Percentiles rank a stretch among this genome's conserved stretches.
Evolutionary conservation across 2,329 filamentous ascomycete genomes (phyloP).

Genomic region (Xylaria sp.): DNA sequence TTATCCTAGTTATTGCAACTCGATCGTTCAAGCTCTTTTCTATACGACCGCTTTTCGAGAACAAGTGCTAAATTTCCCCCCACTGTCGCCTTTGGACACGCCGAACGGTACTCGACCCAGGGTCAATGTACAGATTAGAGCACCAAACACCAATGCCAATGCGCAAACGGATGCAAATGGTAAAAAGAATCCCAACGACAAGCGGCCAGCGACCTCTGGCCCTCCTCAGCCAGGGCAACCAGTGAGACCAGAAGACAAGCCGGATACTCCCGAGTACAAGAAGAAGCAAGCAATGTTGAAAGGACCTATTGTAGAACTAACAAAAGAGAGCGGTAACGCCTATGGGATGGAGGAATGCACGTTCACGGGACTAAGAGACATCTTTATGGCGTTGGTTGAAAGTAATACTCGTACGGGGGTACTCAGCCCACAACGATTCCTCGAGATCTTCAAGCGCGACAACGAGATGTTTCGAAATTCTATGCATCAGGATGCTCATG

Average conservation of each 20-base stretch:
- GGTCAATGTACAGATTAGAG: conserved; percentile 71
- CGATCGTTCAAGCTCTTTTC: conserved; percentile 96
- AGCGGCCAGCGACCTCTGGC: conserved; percentile 65
- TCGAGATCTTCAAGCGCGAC: conserved; percentile 92
- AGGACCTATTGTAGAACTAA: conserved; percentile 87
- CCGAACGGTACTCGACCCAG: conserved; percentile 68
- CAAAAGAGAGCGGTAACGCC: conserved; percentile 79
- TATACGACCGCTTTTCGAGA: conserved; percentile 95
- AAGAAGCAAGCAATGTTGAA: conserved; percentile 94
- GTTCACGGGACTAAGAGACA: conserved; percentile 94
- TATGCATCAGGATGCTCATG: conserved; percentile 98
- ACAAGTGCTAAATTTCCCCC: conserved; percentile 91
- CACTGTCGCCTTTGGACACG: conserved; percentile 74
- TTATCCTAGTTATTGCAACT: conserved; percentile 87
- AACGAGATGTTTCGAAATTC: conserved; percentile 98
- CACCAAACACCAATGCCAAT: conserved; percentile 63
- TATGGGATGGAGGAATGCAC: conserved; percentile 96
- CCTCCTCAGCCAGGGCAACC: conserved; percentile 65
- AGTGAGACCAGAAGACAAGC: conserved; percentile 85
- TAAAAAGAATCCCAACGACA: conserved; percentile 65
- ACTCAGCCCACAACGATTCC: conserved; percentile 88
- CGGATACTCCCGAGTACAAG: conserved; percentile 95
- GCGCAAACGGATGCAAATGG: conserved; percentile 57
- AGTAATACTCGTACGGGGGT: conserved; percentile 87
- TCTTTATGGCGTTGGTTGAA: conserved; percentile 89